Base-by-base conservation (phyloP, 768 basidiomycete species). In the Cystofilobasidium ferigula region DNA sequence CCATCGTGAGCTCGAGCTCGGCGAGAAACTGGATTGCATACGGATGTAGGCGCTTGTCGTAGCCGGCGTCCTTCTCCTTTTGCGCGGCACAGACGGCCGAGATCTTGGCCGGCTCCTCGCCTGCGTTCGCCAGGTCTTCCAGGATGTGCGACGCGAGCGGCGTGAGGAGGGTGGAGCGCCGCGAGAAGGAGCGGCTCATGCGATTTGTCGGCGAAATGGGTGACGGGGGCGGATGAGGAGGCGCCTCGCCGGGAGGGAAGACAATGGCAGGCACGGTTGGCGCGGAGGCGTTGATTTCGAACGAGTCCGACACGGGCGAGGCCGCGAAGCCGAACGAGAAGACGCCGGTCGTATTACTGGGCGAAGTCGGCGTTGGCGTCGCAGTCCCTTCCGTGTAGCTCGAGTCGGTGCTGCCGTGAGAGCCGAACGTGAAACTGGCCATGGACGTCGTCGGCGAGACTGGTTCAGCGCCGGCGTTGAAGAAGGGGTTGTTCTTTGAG, bases 141-240 rank as follows among this genome's bases (percentile, higher is more conserved):
- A 75, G 70, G 16, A 75, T 54, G 61, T 71, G 71, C 3, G 72
- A 67, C 1, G 74, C 74, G 0, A 73, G 70, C 1, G 73, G 74
- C 13, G 74, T 74, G n/a, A 75, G 70, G 62, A 75, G 70, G 28
- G 70, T 71, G 24, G 69, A 67, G 12, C 74, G 69, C 56, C 72
- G 71, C 7, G 73, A 73, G 70, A 75, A 75, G 3, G 73, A 71
- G 24, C 71, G 66, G 20, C 69, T 70, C 51, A 74, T 72, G 22
- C 73, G 69, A 0, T 69, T 71, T 1, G 73, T 72, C 14, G 64
- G 66, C 62, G 57, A 56, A 28, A 60, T 16, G 18, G 54, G 66
- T 20, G 48, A 51, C 34, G 60, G 20, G 42, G n/a, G 35, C n/a
- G 51, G 28, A 45, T 60, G 35, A 30, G n/a, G n/a, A n/a, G 36